These are phyloP conservation scores for Botrytis deweyae DNA, from an alignment of 2,329 filamentous ascomycete genomes.

Conservation along the genomic window DNA sequence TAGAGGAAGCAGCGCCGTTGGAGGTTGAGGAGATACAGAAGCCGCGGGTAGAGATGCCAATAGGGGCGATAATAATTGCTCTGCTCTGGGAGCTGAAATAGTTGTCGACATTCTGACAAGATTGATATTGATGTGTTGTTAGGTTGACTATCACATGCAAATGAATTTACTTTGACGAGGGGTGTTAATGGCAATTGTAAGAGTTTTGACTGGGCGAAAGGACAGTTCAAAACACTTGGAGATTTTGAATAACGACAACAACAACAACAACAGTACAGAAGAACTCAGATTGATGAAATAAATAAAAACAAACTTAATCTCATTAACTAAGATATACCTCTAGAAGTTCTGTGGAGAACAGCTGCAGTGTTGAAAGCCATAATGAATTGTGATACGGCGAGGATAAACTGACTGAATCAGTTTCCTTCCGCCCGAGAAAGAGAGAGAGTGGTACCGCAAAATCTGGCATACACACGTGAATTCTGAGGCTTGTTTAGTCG, in stretches of 20 bases:
- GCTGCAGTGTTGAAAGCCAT: neutral
- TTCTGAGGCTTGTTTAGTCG: neutral
- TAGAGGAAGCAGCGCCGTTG: conserved; percentile 56
- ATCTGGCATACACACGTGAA: neutral
- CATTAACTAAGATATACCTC: conserved; percentile 22
- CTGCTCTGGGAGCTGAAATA: conserved; percentile 48
- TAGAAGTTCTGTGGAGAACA: conserved; percentile 20
- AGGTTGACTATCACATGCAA: conserved; percentile 29
- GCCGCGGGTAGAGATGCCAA: conserved; percentile 60
- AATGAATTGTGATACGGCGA: neutral
- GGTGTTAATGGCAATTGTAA: neutral
- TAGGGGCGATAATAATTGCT: conserved; percentile 54
- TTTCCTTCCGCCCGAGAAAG: conserved; percentile 10
- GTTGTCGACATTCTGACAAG: conserved; percentile 22
- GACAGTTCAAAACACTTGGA: neutral
- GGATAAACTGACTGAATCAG: neutral
- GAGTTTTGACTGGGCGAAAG: neutral
- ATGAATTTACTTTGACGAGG: neutral
- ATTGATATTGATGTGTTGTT: conserved; percentile 4
- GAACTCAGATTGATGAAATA: neutral
- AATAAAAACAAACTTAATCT: neutral
- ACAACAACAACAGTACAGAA: neutral
- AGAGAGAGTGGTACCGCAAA: neutral
- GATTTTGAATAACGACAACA: neutral
- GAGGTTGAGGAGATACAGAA: conserved; percentile 56